These are phyloP conservation scores for Helicocarpus griseus DNA, from an alignment of 2,329 filamentous ascomycete species.

Conservation along the genomic window DNA sequence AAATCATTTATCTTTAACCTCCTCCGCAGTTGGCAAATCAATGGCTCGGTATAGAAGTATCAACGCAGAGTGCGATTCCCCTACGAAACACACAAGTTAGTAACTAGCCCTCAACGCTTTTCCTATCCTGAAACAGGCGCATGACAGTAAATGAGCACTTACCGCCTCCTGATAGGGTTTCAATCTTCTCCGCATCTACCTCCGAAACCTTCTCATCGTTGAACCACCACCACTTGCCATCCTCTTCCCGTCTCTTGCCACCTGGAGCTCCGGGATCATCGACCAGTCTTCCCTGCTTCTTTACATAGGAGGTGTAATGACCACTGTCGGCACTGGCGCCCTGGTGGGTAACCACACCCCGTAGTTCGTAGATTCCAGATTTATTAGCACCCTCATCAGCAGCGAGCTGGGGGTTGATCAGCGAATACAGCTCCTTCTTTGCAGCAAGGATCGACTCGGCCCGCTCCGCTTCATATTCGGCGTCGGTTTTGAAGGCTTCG, in stretches of 20 bases:
- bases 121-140: slow-evolving; percentile 5
- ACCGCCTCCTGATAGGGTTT: slow-evolving; percentile 80
- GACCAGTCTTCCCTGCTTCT: slow-evolving; percentile 63
- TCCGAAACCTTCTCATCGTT: slow-evolving; percentile 96
- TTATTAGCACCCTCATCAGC: slow-evolving; percentile 79
- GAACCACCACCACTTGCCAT: slow-evolving; percentile 99
- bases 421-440: slow-evolving; percentile 76
- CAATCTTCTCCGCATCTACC: slow-evolving; percentile 83
- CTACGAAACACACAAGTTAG: slow-evolving; percentile 16
- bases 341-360: slow-evolving; percentile 91
- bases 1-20: slow-evolving; percentile 23
- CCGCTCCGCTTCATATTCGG: slow-evolving; percentile 80
- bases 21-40: slow-evolving; percentile 36
- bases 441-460: slow-evolving; percentile 62
- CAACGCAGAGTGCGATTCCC: slow-evolving; percentile 42
- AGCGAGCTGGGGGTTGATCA: slow-evolving; percentile 65
- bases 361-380: slow-evolving; percentile 88
- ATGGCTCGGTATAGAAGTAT: slow-evolving; percentile 43
- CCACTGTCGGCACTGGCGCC: slow-evolving; percentile 94
- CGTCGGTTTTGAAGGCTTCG: slow-evolving; percentile 81
- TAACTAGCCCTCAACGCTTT: slow-evolving; percentile 12
- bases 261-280: slow-evolving; percentile 54
- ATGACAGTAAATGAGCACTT: slow-evolving; percentile 20
- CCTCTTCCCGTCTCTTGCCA: slow-evolving; percentile 68
- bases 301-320: slow-evolving; percentile 96